These are phyloP conservation scores for Buddleja alternifolia DNA, from an alignment of 257 asterid species.

Conservation along the genomic window DNA sequence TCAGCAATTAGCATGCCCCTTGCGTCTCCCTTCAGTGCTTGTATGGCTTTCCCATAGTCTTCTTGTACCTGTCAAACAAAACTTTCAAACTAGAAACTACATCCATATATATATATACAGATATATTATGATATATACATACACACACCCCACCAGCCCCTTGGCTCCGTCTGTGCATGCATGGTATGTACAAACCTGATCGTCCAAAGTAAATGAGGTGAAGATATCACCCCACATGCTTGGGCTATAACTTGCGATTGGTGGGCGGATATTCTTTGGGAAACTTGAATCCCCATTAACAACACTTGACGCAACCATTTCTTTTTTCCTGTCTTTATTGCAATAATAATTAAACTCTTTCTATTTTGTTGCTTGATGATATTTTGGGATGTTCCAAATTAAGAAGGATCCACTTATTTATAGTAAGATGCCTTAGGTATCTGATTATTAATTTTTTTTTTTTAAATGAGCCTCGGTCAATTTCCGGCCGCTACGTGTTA, in stretches of 20 bases:
- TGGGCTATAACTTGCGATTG: constrained; percentile 7
- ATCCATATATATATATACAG: not conserved
- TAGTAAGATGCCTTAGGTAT: not conserved
- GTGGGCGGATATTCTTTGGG: constrained; percentile 7
- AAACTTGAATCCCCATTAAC: not conserved
- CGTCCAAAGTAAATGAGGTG: not conserved
- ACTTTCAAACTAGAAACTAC: not conserved
- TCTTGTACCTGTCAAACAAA: constrained; percentile 23
- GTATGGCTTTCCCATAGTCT: constrained; percentile 12
- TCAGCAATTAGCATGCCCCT: constrained; percentile 19
- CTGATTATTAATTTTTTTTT: too few species aligned
- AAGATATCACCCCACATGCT: constrained; percentile 29
- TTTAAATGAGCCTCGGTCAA: too few species aligned
- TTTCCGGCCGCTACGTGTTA: too few species aligned
- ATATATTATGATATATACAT: too few species aligned
- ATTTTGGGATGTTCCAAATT: not conserved
- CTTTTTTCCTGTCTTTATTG: not conserved
- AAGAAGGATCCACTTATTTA: not conserved
- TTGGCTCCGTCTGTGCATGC: too few species aligned
- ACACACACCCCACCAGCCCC: too few species aligned
- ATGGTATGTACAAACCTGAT: constrained; percentile 2
- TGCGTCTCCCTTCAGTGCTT: constrained; percentile 21
- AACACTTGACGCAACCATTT: not conserved
- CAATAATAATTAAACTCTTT: not conserved
- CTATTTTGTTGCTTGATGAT: not conserved